phyloP scores from a whole-genome alignment of 2,329 filamentous ascomycete genomes.

The Fusarium sp. region DNA sequence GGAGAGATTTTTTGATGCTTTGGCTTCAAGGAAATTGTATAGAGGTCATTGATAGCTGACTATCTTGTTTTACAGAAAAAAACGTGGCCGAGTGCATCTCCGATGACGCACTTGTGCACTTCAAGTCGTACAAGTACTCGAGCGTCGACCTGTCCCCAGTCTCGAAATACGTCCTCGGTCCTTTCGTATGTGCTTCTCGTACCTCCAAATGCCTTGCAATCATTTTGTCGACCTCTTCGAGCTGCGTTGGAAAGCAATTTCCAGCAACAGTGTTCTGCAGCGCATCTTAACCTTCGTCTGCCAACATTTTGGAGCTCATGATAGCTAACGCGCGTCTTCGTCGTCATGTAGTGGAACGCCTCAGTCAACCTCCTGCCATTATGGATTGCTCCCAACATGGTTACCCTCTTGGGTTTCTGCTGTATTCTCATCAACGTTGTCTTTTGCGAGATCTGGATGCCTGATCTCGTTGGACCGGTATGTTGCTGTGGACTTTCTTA shows the following conservation, averaged over 20 bases:
- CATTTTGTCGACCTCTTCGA: slow-evolving; percentile 19
- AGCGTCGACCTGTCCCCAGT: slow-evolving; percentile 96
- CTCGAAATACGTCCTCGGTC: slow-evolving; percentile 92
- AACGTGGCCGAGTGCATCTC: slow-evolving; percentile 83
- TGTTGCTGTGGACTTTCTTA: slow-evolving; percentile 53
- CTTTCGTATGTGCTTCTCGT: slow-evolving; percentile 80
- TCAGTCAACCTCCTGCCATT: slow-evolving; percentile 92
- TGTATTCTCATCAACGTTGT: slow-evolving; percentile 91
- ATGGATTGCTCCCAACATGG: slow-evolving; percentile 98
- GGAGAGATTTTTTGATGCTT: neutral
- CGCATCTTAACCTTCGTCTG: neutral
- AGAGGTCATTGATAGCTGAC: slow-evolving; percentile 17
- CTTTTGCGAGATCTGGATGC: slow-evolving; percentile 82
- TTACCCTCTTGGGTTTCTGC: slow-evolving; percentile 93
- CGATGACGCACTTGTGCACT: slow-evolving; percentile 89
- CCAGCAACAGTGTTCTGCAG: neutral
- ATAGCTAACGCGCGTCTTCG: slow-evolving; percentile 40
- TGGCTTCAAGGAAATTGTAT: neutral
- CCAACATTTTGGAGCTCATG: slow-evolving; percentile 20
- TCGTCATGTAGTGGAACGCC: slow-evolving; percentile 85
- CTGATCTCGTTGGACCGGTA: slow-evolving; percentile 91
- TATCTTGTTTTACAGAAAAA: slow-evolving; percentile 52
- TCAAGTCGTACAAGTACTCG: slow-evolving; percentile 97
- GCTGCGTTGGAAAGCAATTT: slow-evolving; percentile 1
- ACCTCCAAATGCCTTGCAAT: slow-evolving; percentile 10